A percentile compares a stretch with the other conserved stretches of the same genome.
Conservation (phyloP, 23 red algal genomes). For the Chondrus crispus region DNA sequence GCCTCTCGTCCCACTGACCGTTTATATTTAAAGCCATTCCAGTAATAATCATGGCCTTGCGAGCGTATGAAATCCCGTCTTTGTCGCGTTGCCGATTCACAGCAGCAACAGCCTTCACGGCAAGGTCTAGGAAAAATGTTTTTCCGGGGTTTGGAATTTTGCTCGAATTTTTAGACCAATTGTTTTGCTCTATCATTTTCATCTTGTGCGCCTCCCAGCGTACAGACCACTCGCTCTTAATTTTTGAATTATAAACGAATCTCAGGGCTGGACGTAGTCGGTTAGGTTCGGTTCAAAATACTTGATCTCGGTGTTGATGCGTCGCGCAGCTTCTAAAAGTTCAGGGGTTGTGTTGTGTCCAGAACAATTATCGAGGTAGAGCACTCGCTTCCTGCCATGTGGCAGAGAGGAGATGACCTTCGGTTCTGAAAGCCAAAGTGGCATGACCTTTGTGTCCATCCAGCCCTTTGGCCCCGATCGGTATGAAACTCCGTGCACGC, state of each 20-base stretch:
- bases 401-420: background rate
- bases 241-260: background rate
- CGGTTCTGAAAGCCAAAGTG: background rate
- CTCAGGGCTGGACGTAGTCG: background rate
- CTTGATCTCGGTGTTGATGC: background rate
- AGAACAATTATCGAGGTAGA: background rate
- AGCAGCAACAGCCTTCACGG: no score
- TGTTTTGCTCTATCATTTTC: no score
- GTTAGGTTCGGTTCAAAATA: background rate
- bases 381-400: background rate
- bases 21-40: no score
- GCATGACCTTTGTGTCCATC: background rate
- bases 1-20: no score
- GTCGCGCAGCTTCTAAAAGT: no score
- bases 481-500: background rate
- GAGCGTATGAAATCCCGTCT: no score
- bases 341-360: no score
- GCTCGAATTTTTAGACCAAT: no score
- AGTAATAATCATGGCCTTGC: no score
- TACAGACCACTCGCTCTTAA: background rate
- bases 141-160: no score
- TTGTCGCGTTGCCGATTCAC: no score
- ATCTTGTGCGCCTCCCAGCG: background rate
- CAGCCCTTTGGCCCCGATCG: constrained; percentile 10
- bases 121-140: no score